These are phyloP conservation scores for Zanthoxylum bungeanum DNA, from an alignment of 345 rosid species.

Conservation along the genomic window DNA sequence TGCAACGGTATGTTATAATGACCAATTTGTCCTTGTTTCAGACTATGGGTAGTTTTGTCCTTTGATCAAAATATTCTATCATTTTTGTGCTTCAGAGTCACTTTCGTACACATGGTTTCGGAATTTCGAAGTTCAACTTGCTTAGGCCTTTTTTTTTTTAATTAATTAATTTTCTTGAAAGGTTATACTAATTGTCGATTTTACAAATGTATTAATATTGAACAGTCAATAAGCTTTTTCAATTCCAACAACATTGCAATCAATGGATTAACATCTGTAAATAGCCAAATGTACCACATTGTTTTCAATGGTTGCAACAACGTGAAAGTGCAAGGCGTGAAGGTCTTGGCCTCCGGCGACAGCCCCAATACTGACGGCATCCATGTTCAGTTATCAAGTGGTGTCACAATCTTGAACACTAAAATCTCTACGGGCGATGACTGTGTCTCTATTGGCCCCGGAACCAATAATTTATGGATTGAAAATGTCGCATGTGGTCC, in stretches of 20 bases:
- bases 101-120: neutral
- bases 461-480: slow-evolving; percentile 39
- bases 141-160: too few species aligned
- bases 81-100: too few species aligned
- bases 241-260: slow-evolving; percentile 51
- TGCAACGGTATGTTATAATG: slow-evolving; percentile 41
- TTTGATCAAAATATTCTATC: too few species aligned
- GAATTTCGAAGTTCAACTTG: too few species aligned
- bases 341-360: slow-evolving; percentile 36
- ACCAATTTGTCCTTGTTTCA: neutral
- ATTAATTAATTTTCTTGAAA: neutral
- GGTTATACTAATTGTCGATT: neutral
- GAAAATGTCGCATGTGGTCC: slow-evolving; percentile 67
- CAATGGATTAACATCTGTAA: slow-evolving; percentile 48
- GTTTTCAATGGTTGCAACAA: slow-evolving; percentile 40
- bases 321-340: slow-evolving; percentile 47
- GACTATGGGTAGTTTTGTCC: too few species aligned
- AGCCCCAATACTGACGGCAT: slow-evolving; percentile 89
- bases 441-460: slow-evolving; percentile 74
- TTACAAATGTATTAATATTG: neutral
- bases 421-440: slow-evolving; percentile 75
- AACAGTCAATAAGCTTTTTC: slow-evolving; percentile 48
- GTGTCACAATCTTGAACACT: slow-evolving; percentile 49
- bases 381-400: slow-evolving; percentile 46
- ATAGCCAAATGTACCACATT: slow-evolving; percentile 69